Evolutionary conservation across 495 filamentous ascomycete species (phyloP).

Genomic region (Endocarpon pusillum): DNA sequence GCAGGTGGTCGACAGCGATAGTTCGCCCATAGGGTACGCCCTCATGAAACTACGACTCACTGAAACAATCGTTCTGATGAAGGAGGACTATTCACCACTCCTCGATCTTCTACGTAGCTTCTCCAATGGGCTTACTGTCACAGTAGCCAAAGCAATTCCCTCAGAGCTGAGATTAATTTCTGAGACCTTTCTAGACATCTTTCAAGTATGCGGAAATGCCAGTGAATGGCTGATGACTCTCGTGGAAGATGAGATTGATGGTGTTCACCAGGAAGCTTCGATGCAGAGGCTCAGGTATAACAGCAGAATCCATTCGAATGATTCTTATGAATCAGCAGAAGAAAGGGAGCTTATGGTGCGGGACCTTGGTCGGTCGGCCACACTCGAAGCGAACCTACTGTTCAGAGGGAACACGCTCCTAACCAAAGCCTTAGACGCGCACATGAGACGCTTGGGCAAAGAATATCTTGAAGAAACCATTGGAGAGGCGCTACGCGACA

Average conservation of each 20-base stretch:
- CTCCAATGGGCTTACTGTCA: slow-evolving; percentile 61
- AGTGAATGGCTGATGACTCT: slow-evolving; percentile 84
- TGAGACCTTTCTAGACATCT: slow-evolving; percentile 82
- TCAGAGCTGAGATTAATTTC: slow-evolving; percentile 62
- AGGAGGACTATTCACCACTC: slow-evolving; percentile 67
- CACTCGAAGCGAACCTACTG: slow-evolving; percentile 75
- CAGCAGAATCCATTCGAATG: slow-evolving; percentile 60
- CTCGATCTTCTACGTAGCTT: slow-evolving; percentile 77
- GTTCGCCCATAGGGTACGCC: slow-evolving; percentile 68
- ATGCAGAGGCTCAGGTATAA: slow-evolving; percentile 57
- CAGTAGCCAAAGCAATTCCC: slow-evolving; percentile 66
- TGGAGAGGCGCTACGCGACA: slow-evolving; percentile 65
- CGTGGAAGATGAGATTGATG: slow-evolving; percentile 94
- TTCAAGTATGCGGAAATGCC: slow-evolving; percentile 79
- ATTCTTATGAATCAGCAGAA: slow-evolving; percentile 45
- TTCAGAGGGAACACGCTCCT: slow-evolving; percentile 91
- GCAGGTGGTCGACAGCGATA: slow-evolving; percentile 55
- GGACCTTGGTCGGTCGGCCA: slow-evolving; percentile 38
- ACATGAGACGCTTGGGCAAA: slow-evolving; percentile 87
- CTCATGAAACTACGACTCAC: slow-evolving; percentile 70
- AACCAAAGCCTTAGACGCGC: slow-evolving; percentile 82
- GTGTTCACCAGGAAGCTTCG: slow-evolving; percentile 59
- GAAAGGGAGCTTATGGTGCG: slow-evolving; percentile 46
- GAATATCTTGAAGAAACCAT: slow-evolving; percentile 86
- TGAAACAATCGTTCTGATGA: slow-evolving; percentile 76